phyloP scores from a whole-genome alignment of 306 rosid species.

The Gynostemma pentaphyllum region DNA sequence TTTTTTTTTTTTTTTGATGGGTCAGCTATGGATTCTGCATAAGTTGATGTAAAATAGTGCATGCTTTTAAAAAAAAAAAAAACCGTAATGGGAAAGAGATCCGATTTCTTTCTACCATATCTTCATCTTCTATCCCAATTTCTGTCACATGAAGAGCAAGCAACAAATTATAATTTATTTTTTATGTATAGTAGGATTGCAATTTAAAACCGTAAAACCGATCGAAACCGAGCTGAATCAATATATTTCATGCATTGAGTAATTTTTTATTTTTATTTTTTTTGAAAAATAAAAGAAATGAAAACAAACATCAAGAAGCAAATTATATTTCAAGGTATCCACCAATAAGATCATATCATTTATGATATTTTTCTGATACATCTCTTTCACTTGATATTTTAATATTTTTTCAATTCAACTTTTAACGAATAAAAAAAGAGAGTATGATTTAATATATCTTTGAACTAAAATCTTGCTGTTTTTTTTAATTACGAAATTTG shows the following conservation, averaged over 20 bases:
- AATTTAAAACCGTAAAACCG: too few relatives aligned
- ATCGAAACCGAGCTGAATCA: too few relatives aligned
- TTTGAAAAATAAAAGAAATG: too few relatives aligned
- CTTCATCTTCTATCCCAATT: not conserved
- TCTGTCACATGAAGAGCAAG: not conserved
- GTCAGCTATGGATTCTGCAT: not conserved
- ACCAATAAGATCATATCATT: not conserved
- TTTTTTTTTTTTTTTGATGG: not conserved
- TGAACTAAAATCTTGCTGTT: too few relatives aligned
- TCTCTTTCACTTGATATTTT: not conserved
- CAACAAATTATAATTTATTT: too few relatives aligned
- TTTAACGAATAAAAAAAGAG: not conserved
- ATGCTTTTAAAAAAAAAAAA: not conserved
- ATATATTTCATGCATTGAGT: too few relatives aligned
- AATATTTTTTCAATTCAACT: not conserved
- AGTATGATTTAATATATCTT: too few relatives aligned
- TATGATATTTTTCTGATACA: not conserved
- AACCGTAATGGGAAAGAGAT: conserved; percentile 6
- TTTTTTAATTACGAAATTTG: not conserved
- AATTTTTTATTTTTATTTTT: too few relatives aligned
- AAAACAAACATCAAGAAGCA: not conserved
- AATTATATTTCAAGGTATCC: conserved; percentile 2
- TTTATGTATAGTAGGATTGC: too few relatives aligned
- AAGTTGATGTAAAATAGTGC: not conserved
- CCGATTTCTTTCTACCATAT: not conserved